Base-by-base conservation (phyloP, 2,329 filamentous ascomycete genomes). In the Fusarium clavum region DNA sequence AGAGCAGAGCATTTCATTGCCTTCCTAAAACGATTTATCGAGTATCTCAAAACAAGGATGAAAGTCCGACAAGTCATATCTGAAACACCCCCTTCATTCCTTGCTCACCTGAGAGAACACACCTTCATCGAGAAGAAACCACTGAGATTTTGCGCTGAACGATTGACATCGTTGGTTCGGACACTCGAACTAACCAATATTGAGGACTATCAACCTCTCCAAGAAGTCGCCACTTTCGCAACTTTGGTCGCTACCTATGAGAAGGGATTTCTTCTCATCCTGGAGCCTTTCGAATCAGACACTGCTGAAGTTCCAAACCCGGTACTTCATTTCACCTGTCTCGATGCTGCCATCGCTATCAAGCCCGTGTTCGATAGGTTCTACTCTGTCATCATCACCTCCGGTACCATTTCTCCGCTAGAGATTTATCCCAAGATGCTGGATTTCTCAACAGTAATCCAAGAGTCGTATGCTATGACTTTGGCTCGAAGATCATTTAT, bases 401-500 rank as follows among this genome's bases (percentile, higher is more conserved):
- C 96, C 0, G 96, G 96, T 69, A 99, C 96, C 3, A 94, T 99
- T 66, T 98, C 96, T 3, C 96, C 96, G 1, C 83, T 99, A 6
- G 97, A 99, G 78, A 99, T 99, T 92, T 99, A 99, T 76, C 97
- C 96, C 0, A 98, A 97, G 77, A 99, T 99, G 94, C 90, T 99
- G 27, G 92, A 94, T 56, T 99, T 99, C 81, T 87, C 87, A 12
- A 94, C 94, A 3, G 94, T 98, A 1, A 92, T 98, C 5, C 94
- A 98, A 78, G 94, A 99, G 79, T 99, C 97, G 0, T 99, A 99
- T 82, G 90, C 90, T 69, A 99, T 99, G 94, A 98, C 96, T 1
- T 87, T 99, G 8, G 95, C 95, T 3, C 88, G 97, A 45, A 88
- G 92, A 60, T 97, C 96, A n/a, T 99, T 99, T 83, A 83, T 99